phyloP scores from a whole-genome alignment of 2,329 filamentous ascomycete genomes.

The Cladosporium sp. region DNA sequence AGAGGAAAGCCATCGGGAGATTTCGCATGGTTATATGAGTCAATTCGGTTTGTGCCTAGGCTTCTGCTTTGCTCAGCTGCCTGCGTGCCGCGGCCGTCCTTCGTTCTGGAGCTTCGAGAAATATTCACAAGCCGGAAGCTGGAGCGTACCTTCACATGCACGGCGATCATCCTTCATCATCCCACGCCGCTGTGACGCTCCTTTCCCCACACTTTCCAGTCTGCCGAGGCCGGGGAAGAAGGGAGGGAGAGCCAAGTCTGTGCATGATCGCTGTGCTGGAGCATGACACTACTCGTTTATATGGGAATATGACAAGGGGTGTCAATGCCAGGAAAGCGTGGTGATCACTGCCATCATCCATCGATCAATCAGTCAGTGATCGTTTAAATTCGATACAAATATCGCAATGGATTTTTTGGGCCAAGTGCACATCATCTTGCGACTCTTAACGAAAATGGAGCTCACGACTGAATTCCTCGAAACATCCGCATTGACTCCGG shows the following conservation, averaged over 20 bases:
- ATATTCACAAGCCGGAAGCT: background rate
- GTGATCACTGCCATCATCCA: too few relatives aligned
- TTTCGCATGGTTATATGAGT: background rate
- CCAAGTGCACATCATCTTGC: too few relatives aligned
- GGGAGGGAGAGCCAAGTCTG: background rate
- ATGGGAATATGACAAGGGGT: too few relatives aligned
- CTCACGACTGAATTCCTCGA: background rate
- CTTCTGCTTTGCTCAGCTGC: background rate
- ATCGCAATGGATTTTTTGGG: too few relatives aligned
- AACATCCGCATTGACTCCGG: background rate
- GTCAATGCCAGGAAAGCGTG: too few relatives aligned
- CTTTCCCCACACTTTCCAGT: background rate
- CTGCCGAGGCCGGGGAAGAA: slow-evolving; percentile 1
- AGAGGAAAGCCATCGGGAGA: background rate
- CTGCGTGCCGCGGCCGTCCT: background rate
- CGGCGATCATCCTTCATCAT: background rate
- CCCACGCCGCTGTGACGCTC: background rate
- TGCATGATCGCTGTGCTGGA: background rate
- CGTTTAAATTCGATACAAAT: too few relatives aligned
- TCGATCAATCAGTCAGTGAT: too few relatives aligned
- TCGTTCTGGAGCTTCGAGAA: background rate
- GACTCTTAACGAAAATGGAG: too few relatives aligned
- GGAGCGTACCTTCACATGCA: background rate
- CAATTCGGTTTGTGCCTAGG: background rate
- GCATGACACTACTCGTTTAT: too few relatives aligned